Evolutionary conservation across 345 rosid species (phyloP), one percentile per base, ranked within the genome.

Genomic region (Toxicodendron radicans): DNA sequence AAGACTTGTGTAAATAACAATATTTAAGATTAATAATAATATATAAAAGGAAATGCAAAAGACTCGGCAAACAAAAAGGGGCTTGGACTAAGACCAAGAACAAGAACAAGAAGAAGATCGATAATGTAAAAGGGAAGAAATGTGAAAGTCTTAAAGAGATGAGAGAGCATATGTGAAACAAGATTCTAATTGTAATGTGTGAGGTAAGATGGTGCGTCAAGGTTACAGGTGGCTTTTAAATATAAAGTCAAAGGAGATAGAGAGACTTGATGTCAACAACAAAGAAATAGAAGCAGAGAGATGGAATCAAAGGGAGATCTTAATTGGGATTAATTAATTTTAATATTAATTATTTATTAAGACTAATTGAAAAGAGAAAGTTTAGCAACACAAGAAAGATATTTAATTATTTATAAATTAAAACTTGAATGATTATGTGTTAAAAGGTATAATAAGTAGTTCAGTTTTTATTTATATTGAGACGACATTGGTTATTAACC

Each of bases 171-270:
- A 5, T 48, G 30, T 65, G 54, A 66, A 66, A 66, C 71, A 52
- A 51, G 71, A 67, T 49, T 67, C 57, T 1, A 49, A 59, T 1
- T 8, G 72, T 2, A 58, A 58, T 20, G 33, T 13, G 11, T 81
- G 81, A 78, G 75, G 84, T 84, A 73, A 84, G 84, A 71, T 73
- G 54, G 68, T 81, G 84, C 84, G 84, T 84, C 87, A 76, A 84
- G 10, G 43, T 30, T 70, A 81, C 84, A 76, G 49, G 70, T 81
- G 82, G 76, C 84, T 52, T 3, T 13, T 6, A 32, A 79, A 62
- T 59, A 58, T 71, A 71, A 66, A 61, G 74, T 76, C 76, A 60
- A 51, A 80, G 45, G 68, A 67, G 72, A 71, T 60, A 80, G 32
- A 75, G 72, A 8, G 69, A 80, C 0, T 62, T 62, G 24, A 33